Evolutionary conservation across 371 early-diverging fungal species (phyloP), one percentile per base, ranked within the genome.

Genomic region (Mucor velutinosus): DNA sequence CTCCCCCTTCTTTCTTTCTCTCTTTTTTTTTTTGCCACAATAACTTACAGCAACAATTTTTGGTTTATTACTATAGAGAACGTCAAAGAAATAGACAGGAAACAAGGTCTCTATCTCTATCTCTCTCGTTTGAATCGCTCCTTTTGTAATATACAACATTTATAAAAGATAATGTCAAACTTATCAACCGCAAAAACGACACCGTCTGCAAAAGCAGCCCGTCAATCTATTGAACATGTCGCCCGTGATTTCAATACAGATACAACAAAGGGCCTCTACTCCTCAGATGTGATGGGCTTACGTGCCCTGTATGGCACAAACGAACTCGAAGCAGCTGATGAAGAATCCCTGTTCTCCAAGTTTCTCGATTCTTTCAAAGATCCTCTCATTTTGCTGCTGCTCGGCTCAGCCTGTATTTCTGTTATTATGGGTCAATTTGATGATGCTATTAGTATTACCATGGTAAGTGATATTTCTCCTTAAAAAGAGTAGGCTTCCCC

Each of bases 371-470:
- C 82, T 11, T 76, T 84, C 68, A 71, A 76, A 43, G 79, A 84
- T 68, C 95, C 94, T 1, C 78, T 96, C 33, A 96, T 96, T 58
- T 75, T 96, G 75, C 81, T 98, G 65, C 86, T 98, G 57, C 82
- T 97, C 49, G 96, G 88, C 11, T 95, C 95, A 0, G 96, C 99
- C 0, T 79, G 82, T 37, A 88, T 98, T 14, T 95, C 95, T 0
- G 68, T 94, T 37, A 67, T 94, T 30, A 86, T 97, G 82, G 95
- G 96, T 11, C 93, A 97, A 73, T 79, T 87, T 69, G 95, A 96
- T 70, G 97, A 98, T 74, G 99, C 98, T 19, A 84, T 97, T 70
- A 94, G 94, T 73, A 97, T 98, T 58, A 90, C 96, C 0, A 77
- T 97, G 87, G 97, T 93, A 79, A 68, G 70, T 58, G 62, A 60